Base-by-base conservation (phyloP, 331 rosid genomes). In the Saraca asoca region DNA sequence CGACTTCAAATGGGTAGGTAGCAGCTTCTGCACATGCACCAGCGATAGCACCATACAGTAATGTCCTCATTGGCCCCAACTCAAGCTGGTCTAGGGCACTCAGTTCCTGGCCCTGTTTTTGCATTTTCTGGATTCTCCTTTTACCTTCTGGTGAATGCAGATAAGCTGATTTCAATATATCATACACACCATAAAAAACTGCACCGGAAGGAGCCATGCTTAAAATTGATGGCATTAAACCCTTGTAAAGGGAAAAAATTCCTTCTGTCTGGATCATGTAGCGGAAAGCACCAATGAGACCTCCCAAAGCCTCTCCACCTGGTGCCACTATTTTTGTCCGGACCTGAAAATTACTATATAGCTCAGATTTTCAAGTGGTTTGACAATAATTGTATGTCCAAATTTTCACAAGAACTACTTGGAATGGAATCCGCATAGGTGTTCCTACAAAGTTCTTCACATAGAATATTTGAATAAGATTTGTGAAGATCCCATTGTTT, bases 161-260 rank as follows among this genome's bases (percentile, higher is more conserved):
- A 83, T 89, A 93, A 11, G 90, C 74, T 51, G 95, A 74, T 68
- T 93, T 93, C 54, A 93, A 75, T 41, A 88, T 90, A 81, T 93
- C 98, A 53, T 93, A 90, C 35, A 90, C 98, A 51, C 96, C 87
- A 77, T 93, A 93, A 74, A 90, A 93, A 54, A 93, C 98, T 49
- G 98, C 98, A 60, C 97, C 94, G 15, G 98, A 79, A 19, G 98
- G 98, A 60, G 97, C 97, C 98, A 93, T 90, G 59, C 98, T 90
- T 56, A 91, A 53, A 70, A 93, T 83, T 20, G 98, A 93, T 73
- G 98, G 98, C 8, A 80, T 84, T 71, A 93, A 75, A 45, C 98
- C 98, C 90, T 90, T 93, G 82, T 93, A 93, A 69, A 93, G 95
- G 69, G 97, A 82, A 78, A 93, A 85, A 71, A 90, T 79, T 66